A percentile compares a stretch with the other conserved stretches of the same genome.
phyloP scores from a whole-genome alignment of 78 protist species.

The Monosiga brevicollis region DNA sequence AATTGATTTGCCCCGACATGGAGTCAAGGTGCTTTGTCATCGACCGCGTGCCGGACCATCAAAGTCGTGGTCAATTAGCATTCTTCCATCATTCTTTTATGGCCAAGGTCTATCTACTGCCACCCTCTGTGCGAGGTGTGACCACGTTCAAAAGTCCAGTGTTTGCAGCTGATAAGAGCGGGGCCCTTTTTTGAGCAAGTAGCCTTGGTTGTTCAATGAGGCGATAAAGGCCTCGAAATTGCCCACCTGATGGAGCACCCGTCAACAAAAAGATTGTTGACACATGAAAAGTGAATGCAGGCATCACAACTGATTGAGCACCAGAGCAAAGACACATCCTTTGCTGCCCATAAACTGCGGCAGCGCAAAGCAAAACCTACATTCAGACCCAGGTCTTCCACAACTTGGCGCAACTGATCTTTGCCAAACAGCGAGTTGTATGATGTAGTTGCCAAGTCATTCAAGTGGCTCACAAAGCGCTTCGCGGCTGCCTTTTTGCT shows the following conservation, averaged over 20 bases:
- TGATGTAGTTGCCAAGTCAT: neutral
- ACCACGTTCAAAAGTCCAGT: too few relatives aligned
- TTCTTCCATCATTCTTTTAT: too few relatives aligned
- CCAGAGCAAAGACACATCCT: neutral
- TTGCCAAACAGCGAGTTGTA: neutral
- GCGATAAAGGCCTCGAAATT: neutral
- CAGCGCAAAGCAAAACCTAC: neutral
- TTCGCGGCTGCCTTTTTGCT: slow-evolving; percentile 6
- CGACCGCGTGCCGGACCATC: too few relatives aligned
- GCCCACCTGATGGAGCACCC: neutral
- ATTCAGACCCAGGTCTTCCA: neutral
- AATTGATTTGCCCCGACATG: too few relatives aligned
- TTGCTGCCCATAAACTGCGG: too few relatives aligned
- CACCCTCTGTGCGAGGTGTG: too few relatives aligned
- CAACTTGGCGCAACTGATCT: neutral
- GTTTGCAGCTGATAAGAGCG: slow-evolving; percentile 17
- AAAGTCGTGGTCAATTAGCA: too few relatives aligned
- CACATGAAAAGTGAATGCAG: neutral
- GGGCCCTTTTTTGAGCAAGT: slow-evolving; percentile 5
- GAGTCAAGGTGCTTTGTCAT: too few relatives aligned
- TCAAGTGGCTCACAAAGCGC: neutral
- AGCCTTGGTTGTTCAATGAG: neutral
- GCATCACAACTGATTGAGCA: neutral
- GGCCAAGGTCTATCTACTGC: too few relatives aligned
- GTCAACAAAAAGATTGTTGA: too few relatives aligned